Conservation (phyloP, 305 asterid species). For the Solanum hybrid region DNA sequence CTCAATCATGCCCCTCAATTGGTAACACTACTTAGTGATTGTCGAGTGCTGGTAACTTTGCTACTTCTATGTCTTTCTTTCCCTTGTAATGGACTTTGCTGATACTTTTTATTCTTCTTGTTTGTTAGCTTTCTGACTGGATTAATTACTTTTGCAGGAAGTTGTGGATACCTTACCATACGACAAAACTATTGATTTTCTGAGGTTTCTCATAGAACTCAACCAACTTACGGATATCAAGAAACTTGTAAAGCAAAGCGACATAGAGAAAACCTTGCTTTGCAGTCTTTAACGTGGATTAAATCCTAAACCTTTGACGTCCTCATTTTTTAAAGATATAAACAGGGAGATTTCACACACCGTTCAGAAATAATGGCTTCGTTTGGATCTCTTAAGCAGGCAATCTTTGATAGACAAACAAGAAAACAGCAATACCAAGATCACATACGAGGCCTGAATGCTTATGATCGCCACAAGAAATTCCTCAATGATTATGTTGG, state of each 20-base stretch:
- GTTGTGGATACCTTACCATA: neutral
- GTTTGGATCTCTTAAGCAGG: slow-evolving; percentile 65
- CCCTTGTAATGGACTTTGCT: neutral
- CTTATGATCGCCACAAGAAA: slow-evolving; percentile 91
- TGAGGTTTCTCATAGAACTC: neutral
- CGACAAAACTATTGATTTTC: neutral
- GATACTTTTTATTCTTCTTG: neutral
- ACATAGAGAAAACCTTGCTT: neutral
- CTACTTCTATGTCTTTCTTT: neutral
- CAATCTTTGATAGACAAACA: slow-evolving; percentile 66
- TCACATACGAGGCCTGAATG: slow-evolving; percentile 86
- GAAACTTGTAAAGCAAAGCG: neutral
- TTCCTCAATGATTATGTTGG: slow-evolving; percentile 73
- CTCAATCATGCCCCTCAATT: neutral
- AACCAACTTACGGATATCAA: neutral
- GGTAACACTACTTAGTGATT: neutral
- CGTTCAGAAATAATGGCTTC: slow-evolving; percentile 58
- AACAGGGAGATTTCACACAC: neutral
- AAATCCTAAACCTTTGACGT: neutral
- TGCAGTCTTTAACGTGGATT: slow-evolving; percentile 40
- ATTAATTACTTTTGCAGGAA: neutral
- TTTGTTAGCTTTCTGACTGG: neutral
- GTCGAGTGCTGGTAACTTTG: neutral
- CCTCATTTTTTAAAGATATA: neutral
- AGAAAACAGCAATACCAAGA: slow-evolving; percentile 52